These are phyloP conservation scores for Trichocomaceae sp. DNA, from an alignment of 2,329 filamentous ascomycete genomes.

Conservation along the genomic window DNA sequence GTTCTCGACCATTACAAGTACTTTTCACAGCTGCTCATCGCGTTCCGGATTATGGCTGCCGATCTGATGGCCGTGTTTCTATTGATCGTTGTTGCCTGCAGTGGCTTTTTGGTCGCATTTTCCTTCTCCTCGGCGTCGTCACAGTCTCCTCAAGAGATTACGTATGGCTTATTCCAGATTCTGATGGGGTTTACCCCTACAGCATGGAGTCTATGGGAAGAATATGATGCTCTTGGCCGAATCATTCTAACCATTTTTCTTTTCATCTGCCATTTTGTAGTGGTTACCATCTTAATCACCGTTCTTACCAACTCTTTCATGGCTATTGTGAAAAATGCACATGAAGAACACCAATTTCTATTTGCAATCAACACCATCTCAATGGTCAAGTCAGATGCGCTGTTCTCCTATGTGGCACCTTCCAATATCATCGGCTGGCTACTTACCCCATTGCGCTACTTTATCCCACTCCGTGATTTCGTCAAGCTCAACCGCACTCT, in stretches of 20 bases:
- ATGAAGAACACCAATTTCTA: conserved; percentile 84
- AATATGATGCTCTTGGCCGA: conserved; percentile 72
- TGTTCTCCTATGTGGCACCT: conserved; percentile 90
- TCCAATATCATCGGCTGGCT: conserved; percentile 89
- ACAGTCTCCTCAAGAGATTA: conserved; percentile 65
- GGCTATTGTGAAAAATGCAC: conserved; percentile 86
- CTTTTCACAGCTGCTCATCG: conserved; percentile 89
- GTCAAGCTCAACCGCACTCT: conserved; percentile 81
- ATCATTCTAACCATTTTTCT: conserved; percentile 72
- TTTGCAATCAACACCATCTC: conserved; percentile 97
- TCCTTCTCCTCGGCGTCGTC: conserved; percentile 69
- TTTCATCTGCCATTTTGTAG: conserved; percentile 90
- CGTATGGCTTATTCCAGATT: conserved; percentile 87
- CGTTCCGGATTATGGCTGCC: conserved; percentile 87
- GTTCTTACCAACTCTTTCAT: conserved; percentile 97
- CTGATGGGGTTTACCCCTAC: conserved; percentile 94
- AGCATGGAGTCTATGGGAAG: conserved; percentile 83
- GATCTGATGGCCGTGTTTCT: conserved; percentile 80
- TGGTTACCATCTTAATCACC: conserved; percentile 89
- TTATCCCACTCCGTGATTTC: conserved; percentile 72
- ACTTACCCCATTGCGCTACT: conserved; percentile 72
- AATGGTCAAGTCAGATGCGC: conserved; percentile 95
- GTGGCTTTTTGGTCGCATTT: conserved; percentile 93
- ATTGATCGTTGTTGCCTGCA: conserved; percentile 79
- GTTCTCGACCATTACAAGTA: conserved; percentile 92